These are phyloP conservation scores for Cynanchum wilfordii DNA, from an alignment of 257 asterid genomes.

Conservation along the genomic window DNA sequence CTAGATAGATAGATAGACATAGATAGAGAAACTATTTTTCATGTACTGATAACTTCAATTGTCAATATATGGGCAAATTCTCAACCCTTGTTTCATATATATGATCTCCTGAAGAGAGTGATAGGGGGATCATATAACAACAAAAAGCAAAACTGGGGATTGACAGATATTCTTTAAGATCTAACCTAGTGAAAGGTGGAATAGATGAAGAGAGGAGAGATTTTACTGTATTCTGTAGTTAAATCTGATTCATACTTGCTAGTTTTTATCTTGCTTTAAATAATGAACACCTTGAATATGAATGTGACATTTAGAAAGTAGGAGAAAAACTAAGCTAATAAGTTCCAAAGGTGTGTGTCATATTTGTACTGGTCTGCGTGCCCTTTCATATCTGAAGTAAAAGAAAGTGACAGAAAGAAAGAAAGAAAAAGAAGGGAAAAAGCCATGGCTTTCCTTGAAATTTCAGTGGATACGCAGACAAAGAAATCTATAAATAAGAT, in stretches of 20 bases:
- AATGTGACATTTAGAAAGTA: constrained; percentile 1
- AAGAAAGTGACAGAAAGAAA: constrained; percentile 9
- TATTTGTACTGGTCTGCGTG: background rate
- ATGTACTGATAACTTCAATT: background rate
- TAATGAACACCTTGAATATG: background rate
- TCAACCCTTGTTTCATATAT: background rate
- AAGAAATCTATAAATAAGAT: constrained; percentile 17
- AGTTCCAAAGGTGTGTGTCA: background rate
- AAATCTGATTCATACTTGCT: background rate
- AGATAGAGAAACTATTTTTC: background rate
- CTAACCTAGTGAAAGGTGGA: too few relatives aligned
- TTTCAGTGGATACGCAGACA: constrained; percentile 19
- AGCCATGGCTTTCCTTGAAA: background rate
- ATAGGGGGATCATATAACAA: background rate
- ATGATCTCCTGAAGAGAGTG: background rate
- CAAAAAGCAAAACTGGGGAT: background rate
- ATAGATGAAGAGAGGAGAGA: background rate
- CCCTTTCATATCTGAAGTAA: background rate
- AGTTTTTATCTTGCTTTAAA: background rate
- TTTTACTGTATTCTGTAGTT: background rate
- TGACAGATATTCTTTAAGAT: background rate
- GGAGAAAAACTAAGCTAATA: too few relatives aligned
- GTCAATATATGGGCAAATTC: background rate
- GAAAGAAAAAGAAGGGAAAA: background rate
- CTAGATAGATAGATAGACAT: background rate